Base-by-base conservation (phyloP, 2,329 filamentous ascomycete genomes). In the Diaporthe amygdali region DNA sequence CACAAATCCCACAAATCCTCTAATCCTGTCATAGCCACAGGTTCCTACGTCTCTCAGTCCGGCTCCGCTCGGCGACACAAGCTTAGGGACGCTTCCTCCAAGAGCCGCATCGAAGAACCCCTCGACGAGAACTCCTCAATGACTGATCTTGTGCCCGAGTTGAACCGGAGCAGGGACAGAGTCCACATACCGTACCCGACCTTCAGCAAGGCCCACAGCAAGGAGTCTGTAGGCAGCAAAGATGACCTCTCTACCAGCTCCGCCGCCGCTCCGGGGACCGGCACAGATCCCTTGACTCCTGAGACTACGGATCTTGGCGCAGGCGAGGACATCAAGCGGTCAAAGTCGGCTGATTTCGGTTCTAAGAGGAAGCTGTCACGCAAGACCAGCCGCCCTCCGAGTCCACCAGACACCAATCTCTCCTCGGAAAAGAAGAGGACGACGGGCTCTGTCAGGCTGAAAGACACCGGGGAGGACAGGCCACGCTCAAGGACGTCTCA, bases 191-290 rank as follows among this genome's bases (percentile, higher is more conserved):
- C 94, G 8, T 97, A 97, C 79, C 94, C 95, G 2, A 87, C 88
- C 14, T 94, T 97, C 81, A 96, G 93, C 82, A 98, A 97, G 82
- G 93, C 93, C 15, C 94, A 97, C 81, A 97, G 94, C 85, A 96
- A 95, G 81, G 96, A 98, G 83, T 90, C 91, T 54, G 89, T 97
- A 68, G 87, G 90, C 74, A 91, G 90, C 78, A 85, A 85, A 66
- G 88, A 91, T 55, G 86, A 89, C 67, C 75, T 88, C 61, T 79
- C 81, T 30, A 74, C 76, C 52, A 78, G 77, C 66, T 75, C 76
- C 49, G 78, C 77, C 61, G 80, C 78, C 73, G 73, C 71, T 55
- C 77, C 74, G 59, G 74, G 72, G 86, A 90, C 75, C 15, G 75
- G 72, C 85, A 90, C 75, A 10, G 89, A 91, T 68, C 87, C 87